Base-by-base conservation (phyloP, 306 rosid species). In the Cucumis cinereus region DNA sequence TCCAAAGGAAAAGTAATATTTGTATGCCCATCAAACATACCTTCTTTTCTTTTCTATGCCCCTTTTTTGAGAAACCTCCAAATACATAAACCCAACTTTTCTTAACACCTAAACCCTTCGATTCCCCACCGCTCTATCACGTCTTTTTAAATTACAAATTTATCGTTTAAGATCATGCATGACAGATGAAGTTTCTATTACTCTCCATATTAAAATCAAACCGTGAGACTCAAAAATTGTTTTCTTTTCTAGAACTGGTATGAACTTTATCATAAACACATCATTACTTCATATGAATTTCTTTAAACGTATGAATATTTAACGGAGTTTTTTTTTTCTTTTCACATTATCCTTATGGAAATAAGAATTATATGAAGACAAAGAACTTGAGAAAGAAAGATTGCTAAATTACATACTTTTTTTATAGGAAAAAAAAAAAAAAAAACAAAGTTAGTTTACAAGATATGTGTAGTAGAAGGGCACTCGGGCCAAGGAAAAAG, bases 401-500 rank as follows among this genome's bases (percentile, higher is more conserved):
- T 70, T 0, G 22, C 6, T 3, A 45, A 47, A 15, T 45, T 70
- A 70, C 57, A 8, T 23, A 47, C 22, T 14, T 45, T 17, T 52
- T 53, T 53, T 53, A 15, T 50, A 16, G 55, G 19, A 4, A 15
- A 15, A 50, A 50, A 15, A 45, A 4, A 15, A 15, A 50, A 50
- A 15, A 45, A 69, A 55, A 69, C 13, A 45, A 30, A 30, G 75
- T 47, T 70, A 70, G 58, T 23, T 70, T 70, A 70, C 40, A 70
- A 70, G 57, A 70, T 47, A 47, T 70, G 75, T 70, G 40, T 47
- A 24, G 58, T 2, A 67, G 33, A 45, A 47, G 75, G 75, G 75
- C 38, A 70, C 75, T 16, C 23, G 8, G 40, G 58, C 40, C 58
- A 24, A 69, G 40, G n/a, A 15, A 69, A 69, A 70, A 70, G 75